Conservation (phyloP, 345 rosid species). For the Laguncularia racemosa region DNA sequence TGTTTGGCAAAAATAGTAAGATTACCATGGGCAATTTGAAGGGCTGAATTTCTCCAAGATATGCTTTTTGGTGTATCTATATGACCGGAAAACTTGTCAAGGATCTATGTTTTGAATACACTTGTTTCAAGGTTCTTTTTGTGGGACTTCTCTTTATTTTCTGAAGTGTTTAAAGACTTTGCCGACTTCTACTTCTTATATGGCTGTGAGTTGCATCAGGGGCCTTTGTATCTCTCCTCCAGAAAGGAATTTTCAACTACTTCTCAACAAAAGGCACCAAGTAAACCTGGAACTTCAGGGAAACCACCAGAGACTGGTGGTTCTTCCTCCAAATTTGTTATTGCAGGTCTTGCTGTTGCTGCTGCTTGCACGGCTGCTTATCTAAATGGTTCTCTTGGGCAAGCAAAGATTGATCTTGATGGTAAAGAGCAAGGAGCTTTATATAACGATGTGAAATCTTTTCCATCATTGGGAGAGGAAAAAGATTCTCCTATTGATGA, state of each 20-base stretch:
- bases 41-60: too few species aligned
- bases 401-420: slow-evolving; percentile 13
- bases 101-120: too few species aligned
- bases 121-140: too few species aligned
- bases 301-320: slow-evolving; percentile 41
- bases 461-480: slow-evolving; percentile 20
- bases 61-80: too few species aligned
- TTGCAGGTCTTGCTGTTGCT: slow-evolving; percentile 43
- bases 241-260: slow-evolving; percentile 46
- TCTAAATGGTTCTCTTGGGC: slow-evolving; percentile 29
- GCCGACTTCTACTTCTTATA: background rate
- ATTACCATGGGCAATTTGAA: too few species aligned
- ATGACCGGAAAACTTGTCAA: too few species aligned
- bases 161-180: background rate
- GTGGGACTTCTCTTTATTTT: background rate
- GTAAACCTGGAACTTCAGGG: slow-evolving; percentile 31
- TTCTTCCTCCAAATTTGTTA: slow-evolving; percentile 24
- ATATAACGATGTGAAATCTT: slow-evolving; percentile 16
- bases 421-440: slow-evolving; percentile 6
- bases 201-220: slow-evolving; percentile 19
- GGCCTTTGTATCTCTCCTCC: slow-evolving; percentile 31
- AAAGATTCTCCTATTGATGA: slow-evolving; percentile 21
- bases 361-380: slow-evolving; percentile 48
- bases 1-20: too few species aligned
- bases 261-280: slow-evolving; percentile 31